Base-by-base conservation (phyloP, 1,284 basidiomycete species). In the Cystobasidium pallidum region DNA sequence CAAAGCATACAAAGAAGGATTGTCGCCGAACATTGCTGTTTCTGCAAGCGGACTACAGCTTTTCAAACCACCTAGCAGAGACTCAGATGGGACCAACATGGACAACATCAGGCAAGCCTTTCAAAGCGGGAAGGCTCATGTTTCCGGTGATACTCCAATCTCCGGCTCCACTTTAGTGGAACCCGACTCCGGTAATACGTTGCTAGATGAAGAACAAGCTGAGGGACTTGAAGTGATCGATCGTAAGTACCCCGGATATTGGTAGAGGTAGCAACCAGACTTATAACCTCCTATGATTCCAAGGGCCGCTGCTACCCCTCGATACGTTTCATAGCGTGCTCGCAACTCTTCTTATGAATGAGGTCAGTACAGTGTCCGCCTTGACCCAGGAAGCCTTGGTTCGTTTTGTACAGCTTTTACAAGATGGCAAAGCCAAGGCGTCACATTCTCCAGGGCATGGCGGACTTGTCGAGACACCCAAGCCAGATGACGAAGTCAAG, bases 381-480 rank as follows among this genome's bases (percentile, higher is more conserved):
- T 32, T 57, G 2, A 30, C 68, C 7, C 68, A 71, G 39, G 68
- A 71, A 55, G 58, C 68, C 17, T 15, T 71, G 28, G 58, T 63
- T 17, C 68, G 61, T 28, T 45, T 71, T 21, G 41, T 71, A 13
- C 59, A 58, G 28, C 17, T 64, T 7, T n/a, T 36, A 11, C 24
- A 51, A 7, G 52, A 55, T 30, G 36, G 36, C 47, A 36, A 30
- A 3, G 17, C 28, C n/a, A 51, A 21, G 7, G 6, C 17, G 3
- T 19, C 62, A n/a, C 32, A 47, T 3, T 49, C 28, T 34, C 26
- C 32, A 7, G 3, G n/a, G 15, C 6, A 3, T 26, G 36, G 41
- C 24, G 39, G 26, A 15, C 21, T 3, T 13, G 45, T 19, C 28
- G 43, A 65, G 45, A 65, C 26, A 28, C 45, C 62, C 8, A 62